Percentiles rank a stretch among this genome's conserved stretches.
Evolutionary conservation across 1,139 yeast genomes (phyloP).

Genomic region (Debaryomyces sp.): DNA sequence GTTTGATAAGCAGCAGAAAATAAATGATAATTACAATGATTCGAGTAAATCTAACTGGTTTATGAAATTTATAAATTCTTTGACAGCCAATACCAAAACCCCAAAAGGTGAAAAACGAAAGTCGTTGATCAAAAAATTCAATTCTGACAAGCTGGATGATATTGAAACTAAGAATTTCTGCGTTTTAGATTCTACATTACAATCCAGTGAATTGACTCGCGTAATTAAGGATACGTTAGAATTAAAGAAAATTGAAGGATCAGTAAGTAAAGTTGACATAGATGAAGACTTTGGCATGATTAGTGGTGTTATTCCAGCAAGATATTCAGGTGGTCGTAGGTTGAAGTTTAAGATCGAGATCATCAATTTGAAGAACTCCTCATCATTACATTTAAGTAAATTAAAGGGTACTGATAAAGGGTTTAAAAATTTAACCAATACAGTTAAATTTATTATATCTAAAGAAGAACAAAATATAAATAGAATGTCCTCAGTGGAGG

Average conservation of each 20-base stretch:
- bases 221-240: conserved; percentile 45
- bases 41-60: conserved; percentile 38
- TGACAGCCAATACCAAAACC: conserved; percentile 17
- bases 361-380: conserved; percentile 40
- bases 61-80: conserved; percentile 36
- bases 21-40: conserved; percentile 11
- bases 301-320: conserved; percentile 51
- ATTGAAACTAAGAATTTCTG: conserved; percentile 24
- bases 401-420: conserved; percentile 72
- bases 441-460: conserved; percentile 42
- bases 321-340: conserved; percentile 53
- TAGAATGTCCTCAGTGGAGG: conserved; percentile 16
- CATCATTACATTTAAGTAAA: conserved; percentile 57
- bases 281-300: conserved; percentile 49
- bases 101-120: conserved; percentile 7
- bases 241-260: conserved; percentile 54
- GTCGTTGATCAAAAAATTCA: conserved; percentile 6
- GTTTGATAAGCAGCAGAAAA: conserved; percentile 2
- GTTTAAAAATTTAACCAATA: conserved; percentile 56
- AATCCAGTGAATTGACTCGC: conserved; percentile 33
- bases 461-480: conserved; percentile 36
- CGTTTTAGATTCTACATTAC: conserved; percentile 37
- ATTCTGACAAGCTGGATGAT: background rate
- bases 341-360: conserved; percentile 51
- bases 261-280: conserved; percentile 43